Conservation (phyloP, 2,329 filamentous ascomycete genomes). For the Nectriaceae sp. region DNA sequence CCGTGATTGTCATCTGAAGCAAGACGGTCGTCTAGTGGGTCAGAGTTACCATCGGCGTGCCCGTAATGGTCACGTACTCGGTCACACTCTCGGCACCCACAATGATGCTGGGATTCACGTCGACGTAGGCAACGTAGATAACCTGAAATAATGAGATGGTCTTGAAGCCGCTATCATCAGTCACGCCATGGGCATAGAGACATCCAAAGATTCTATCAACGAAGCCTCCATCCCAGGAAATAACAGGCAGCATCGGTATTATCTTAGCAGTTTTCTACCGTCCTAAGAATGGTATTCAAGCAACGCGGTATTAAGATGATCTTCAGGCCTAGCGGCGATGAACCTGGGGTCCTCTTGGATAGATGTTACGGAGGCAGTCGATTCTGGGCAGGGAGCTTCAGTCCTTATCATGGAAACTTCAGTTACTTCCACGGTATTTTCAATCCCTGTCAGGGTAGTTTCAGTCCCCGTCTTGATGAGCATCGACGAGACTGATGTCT, state of each 20-base stretch:
- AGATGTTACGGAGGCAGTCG: no score
- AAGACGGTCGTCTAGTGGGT: conserved; percentile 54
- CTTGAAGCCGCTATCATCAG: conserved; percentile 64
- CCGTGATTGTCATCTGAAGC: conserved; percentile 48
- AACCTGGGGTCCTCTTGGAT: no score
- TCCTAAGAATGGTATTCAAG: conserved; percentile 85
- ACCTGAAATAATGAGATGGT: conserved; percentile 86
- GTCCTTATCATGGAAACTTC: no score
- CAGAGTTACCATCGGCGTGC: conserved; percentile 52
- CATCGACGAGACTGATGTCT: no score
- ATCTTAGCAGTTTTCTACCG: conserved; percentile 69
- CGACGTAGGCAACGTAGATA: conserved; percentile 78
- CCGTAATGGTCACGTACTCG: conserved; percentile 57
- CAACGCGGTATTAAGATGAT: no score
- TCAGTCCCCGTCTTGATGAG: no score
- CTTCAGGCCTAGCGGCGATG: no score
- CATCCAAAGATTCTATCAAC: conserved; percentile 80
- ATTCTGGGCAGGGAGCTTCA: no score
- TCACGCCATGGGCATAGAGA: conserved; percentile 73
- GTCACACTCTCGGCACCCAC: conserved; percentile 70
- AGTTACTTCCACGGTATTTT: no score
- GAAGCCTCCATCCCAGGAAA: conserved; percentile 78
- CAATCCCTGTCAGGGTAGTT: no score
- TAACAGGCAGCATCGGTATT: conserved; percentile 85
- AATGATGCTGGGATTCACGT: conserved; percentile 78